phyloP scores from a whole-genome alignment of 228 moss, liverwort and hornwort species.

The Sphagnum magellanicum region DNA sequence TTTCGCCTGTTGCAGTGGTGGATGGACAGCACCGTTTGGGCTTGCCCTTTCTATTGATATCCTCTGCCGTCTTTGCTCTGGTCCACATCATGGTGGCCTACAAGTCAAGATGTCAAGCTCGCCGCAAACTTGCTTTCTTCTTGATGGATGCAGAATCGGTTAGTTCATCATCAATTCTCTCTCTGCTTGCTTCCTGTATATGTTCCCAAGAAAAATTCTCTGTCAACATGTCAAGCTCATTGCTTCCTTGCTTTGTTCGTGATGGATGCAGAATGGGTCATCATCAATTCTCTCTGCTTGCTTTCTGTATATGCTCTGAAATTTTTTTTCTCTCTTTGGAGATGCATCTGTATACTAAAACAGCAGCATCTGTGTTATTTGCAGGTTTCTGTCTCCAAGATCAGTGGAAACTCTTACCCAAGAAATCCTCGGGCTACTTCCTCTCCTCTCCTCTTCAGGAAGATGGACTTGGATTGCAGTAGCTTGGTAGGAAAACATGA shows the following conservation, averaged over 20 bases:
- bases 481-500: conserved; percentile 24
- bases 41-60: conserved; percentile 29
- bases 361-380: too few species aligned
- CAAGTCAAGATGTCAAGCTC: conserved; percentile 46
- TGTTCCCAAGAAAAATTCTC: too few species aligned
- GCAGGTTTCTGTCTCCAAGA: conserved; percentile 1
- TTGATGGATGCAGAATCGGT: conserved; percentile 23
- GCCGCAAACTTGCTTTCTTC: conserved; percentile 45
- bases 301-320: too few species aligned
- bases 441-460: conserved; percentile 26
- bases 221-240: too few species aligned
- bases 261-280: too few species aligned
- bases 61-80: conserved; percentile 36
- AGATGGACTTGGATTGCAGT: conserved; percentile 32
- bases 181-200: too few species aligned
- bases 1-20: conserved; percentile 11
- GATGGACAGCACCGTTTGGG: conserved; percentile 9
- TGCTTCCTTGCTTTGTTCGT: too few species aligned
- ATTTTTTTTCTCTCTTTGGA: too few species aligned
- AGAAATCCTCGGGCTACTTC: conserved; percentile 24
- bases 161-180: not conserved
- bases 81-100: conserved; percentile 46
- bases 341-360: too few species aligned
- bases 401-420: conserved; percentile 21
- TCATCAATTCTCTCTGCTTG: too few species aligned